Conservation (phyloP, 257 asterid species). For the Voacanga thouarsii region DNA sequence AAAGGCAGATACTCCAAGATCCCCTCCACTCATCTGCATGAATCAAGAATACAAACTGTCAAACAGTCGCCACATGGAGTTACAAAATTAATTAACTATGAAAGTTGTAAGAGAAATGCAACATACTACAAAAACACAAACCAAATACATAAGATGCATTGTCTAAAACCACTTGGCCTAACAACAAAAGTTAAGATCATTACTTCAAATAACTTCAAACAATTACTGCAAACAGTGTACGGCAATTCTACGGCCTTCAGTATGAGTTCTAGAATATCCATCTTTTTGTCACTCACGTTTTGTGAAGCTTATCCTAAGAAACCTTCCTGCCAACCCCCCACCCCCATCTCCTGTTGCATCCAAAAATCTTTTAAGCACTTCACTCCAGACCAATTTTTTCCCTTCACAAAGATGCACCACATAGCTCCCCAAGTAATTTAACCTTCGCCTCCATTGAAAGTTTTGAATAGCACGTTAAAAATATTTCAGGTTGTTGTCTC, state of each 20-base stretch:
- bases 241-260: not conserved
- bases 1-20: slow-evolving; percentile 66
- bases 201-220: not conserved
- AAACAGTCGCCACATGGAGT: slow-evolving; percentile 3
- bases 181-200: not conserved
- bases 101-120: not conserved
- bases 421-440: not conserved
- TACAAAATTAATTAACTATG: not conserved
- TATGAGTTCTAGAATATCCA: not conserved
- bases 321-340: not conserved
- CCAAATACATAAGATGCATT: not conserved
- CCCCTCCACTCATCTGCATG: slow-evolving; percentile 61
- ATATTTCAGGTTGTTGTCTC: not conserved
- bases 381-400: not conserved
- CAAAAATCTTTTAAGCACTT: not conserved
- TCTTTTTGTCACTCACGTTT: not conserved
- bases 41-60: not conserved
- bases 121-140: not conserved
- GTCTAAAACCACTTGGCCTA: not conserved
- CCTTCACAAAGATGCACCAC: not conserved
- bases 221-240: not conserved
- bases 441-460: not conserved
- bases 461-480: not conserved
- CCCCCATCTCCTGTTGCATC: not conserved
- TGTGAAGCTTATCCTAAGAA: not conserved